These are phyloP conservation scores for Rutstroemia sp. DNA, from an alignment of 2,329 filamentous ascomycete species.

Conservation along the genomic window DNA sequence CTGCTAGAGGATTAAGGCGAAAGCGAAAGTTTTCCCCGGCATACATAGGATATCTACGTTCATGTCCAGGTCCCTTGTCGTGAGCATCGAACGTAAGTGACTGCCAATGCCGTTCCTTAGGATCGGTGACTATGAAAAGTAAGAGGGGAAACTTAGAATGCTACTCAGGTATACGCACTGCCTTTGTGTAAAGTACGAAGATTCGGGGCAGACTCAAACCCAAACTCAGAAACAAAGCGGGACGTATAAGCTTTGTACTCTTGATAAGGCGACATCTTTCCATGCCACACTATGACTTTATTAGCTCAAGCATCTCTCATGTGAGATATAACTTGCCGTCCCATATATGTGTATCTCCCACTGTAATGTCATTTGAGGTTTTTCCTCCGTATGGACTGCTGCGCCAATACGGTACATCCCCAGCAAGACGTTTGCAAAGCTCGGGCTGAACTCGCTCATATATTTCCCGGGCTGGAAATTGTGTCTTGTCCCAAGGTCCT, in stretches of 20 bases:
- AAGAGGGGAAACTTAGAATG: too few relatives aligned
- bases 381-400: conserved; percentile 79
- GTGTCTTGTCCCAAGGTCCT: conserved; percentile 22
- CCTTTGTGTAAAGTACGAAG: conserved; percentile 40
- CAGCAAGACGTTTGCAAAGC: conserved; percentile 58
- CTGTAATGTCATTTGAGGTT: conserved; percentile 48
- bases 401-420: conserved; percentile 68
- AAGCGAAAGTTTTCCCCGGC: conserved; percentile 26
- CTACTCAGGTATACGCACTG: conserved; percentile 15
- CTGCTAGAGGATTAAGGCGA: conserved; percentile 18
- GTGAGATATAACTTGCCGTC: conserved; percentile 32
- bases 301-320: not conserved
- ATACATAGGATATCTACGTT: conserved; percentile 39
- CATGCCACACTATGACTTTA: conserved; percentile 39
- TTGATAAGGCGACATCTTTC: conserved; percentile 45
- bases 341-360: conserved; percentile 50
- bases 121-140: conserved; percentile 30
- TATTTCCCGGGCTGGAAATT: conserved; percentile 24
- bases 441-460: conserved; percentile 63
- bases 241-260: conserved; percentile 40
- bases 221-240: conserved; percentile 47
- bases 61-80: conserved; percentile 47
- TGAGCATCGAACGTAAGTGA: conserved; percentile 47
- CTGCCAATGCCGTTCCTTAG: conserved; percentile 40
- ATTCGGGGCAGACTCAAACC: conserved; percentile 44